Evolutionary conservation across 257 asterid species (phyloP), one percentile per base, ranked within the genome.

Genomic region (Nicotiana obtusifolia): DNA sequence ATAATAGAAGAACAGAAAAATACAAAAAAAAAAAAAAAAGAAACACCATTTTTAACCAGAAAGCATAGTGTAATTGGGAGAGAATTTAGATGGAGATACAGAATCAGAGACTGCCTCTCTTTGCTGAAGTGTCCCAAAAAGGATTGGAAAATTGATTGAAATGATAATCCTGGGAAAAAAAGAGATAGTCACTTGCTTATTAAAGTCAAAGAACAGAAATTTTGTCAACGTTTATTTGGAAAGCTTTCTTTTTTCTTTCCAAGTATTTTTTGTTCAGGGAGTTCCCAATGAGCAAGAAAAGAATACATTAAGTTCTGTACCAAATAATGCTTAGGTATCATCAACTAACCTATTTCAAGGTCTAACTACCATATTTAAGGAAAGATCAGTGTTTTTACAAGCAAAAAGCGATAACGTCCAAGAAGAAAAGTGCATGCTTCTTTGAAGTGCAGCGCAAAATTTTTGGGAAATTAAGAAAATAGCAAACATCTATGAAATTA

Each of bases 111-210:
- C 56, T 68, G 19, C 31, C 37, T 68, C 77, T 10, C 56, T 37
- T 68, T 68, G 77, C 30, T 68, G 31, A 37, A 37, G 3, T 69
- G 57, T 69, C 57, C 19, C 35, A 69, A 31, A 69, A 47, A 68
- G 77, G 41, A 69, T 41, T 69, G 31, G 57, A n/a, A 69, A 69
- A n/a, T 69, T 69, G 33, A 37, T n/a, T n/a, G 77, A 30, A n/a
- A 10, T 3, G n/a, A 69, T 69, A 37, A 68, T 30, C 52, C 54
- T 8, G 24, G 64, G 0, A 10, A 60, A 68, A 47, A 37, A 33
- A 33, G 37, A 37, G 77, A n/a, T 9, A 35, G 56, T 41, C 56
- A 5, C 77, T 19, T 67, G 30, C 30, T n/a, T 67, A 67, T 35
- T 67, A 9, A 35, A 35, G 57, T 69, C 31, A 69, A 41, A n/a